Conservation (phyloP, 495 filamentous ascomycete species). For the Penicillium longicatenatum region DNA sequence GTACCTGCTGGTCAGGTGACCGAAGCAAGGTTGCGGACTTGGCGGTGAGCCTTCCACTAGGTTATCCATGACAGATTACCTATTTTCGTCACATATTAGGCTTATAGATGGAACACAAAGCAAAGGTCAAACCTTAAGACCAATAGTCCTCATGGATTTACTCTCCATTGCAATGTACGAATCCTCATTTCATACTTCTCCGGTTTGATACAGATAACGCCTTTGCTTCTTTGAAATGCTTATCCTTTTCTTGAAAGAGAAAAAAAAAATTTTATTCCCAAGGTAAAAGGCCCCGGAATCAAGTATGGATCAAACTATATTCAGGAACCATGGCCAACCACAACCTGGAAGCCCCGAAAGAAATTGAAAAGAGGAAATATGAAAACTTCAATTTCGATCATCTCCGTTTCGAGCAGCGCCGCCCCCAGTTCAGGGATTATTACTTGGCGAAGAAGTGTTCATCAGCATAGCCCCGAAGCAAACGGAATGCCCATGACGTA, state of each 20-base stretch:
- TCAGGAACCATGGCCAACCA: conserved; percentile 1
- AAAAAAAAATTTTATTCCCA: not conserved
- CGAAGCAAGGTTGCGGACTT: conserved; percentile 47
- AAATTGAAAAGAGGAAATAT: not conserved
- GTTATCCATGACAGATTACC: conserved; percentile 50
- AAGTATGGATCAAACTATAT: not conserved
- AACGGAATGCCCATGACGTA: conserved; percentile 4
- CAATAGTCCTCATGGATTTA: too few species aligned
- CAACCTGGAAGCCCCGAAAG: not conserved
- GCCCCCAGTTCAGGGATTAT: not conserved
- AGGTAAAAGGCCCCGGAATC: not conserved
- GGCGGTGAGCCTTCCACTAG: conserved; percentile 47
- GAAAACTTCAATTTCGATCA: not conserved
- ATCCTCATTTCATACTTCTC: not conserved
- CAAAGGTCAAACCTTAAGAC: too few species aligned
- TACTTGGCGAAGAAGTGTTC: not conserved
- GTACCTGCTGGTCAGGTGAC: conserved; percentile 40
- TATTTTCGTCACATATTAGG: not conserved
- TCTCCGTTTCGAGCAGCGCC: too few species aligned
- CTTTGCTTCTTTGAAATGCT: too few species aligned
- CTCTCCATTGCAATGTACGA: not conserved
- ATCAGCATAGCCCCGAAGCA: not conserved
- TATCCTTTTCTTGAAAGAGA: not conserved
- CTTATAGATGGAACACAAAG: too few species aligned
- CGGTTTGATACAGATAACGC: too few species aligned